These are phyloP conservation scores for Bolboschoenus planiculmis DNA, from an alignment of 176 grass and related monocot genomes.

Conservation along the genomic window DNA sequence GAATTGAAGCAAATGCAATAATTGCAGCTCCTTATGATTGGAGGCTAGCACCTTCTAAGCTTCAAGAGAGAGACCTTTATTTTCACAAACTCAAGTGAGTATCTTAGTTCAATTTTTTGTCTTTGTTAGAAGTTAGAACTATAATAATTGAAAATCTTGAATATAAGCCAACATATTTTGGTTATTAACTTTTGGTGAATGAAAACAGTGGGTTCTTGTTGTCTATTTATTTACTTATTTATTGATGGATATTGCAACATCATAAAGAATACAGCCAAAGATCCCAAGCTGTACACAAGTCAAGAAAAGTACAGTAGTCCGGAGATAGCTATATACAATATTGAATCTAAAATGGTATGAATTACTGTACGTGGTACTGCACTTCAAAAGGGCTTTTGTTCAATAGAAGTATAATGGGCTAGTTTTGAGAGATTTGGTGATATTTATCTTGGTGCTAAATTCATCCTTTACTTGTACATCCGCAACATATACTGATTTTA, in stretches of 20 bases:
- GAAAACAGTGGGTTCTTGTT: neutral
- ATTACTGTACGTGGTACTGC: neutral
- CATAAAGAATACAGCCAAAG: neutral
- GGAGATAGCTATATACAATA: neutral
- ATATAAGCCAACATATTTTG: neutral
- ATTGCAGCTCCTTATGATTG: constrained; percentile 93
- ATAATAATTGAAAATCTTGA: neutral
- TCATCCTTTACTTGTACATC: neutral
- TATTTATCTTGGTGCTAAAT: neutral
- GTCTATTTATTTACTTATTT: neutral
- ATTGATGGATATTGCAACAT: neutral
- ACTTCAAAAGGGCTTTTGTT: neutral
- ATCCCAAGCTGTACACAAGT: neutral
- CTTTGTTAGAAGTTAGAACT: neutral
- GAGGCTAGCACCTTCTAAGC: constrained; percentile 74
- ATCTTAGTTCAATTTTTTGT: neutral
- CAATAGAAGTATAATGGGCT: neutral
- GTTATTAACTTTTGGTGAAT: neutral
- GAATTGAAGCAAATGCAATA: constrained; percentile 96
- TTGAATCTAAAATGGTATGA: neutral
- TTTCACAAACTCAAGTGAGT: constrained; percentile 96
- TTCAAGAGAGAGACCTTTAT: constrained; percentile 93
- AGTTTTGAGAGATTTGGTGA: neutral
- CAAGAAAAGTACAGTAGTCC: neutral
- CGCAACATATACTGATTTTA: neutral